Evolutionary conservation across 192 early-diverging fungal species (phyloP).

Genomic region (Linnemannia schmuckeri): DNA sequence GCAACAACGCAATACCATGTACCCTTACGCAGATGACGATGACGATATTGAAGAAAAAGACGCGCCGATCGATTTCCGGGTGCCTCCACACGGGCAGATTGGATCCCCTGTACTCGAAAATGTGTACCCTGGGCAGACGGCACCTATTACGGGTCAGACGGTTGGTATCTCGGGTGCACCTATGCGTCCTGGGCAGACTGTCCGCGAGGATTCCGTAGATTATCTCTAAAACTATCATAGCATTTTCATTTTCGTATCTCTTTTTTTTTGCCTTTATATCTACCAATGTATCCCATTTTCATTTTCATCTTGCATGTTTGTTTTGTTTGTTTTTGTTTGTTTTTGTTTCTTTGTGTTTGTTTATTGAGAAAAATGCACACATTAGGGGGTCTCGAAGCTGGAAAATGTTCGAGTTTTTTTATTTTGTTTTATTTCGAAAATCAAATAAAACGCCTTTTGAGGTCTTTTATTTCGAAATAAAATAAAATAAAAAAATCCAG

Average conservation of each 20-base stretch:
- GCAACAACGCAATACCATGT: conserved; percentile 12
- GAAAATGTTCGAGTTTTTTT: too few relatives aligned
- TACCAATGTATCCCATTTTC: not conserved
- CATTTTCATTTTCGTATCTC: not conserved
- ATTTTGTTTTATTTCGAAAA: too few relatives aligned
- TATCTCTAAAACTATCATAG: not conserved
- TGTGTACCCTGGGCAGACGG: not conserved
- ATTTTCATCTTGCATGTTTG: not conserved
- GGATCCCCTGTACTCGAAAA: not conserved
- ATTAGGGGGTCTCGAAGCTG: too few relatives aligned
- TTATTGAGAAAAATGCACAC: not conserved
- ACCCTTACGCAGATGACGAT: conserved; percentile 26
- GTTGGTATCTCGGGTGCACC: not conserved
- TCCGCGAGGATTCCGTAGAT: not conserved
- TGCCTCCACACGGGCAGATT: not conserved
- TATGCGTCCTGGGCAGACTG: not conserved
- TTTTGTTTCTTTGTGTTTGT: not conserved
- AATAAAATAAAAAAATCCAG: too few relatives aligned
- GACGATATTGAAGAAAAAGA: conserved; percentile 6
- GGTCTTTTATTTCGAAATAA: too few relatives aligned
- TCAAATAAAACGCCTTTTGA: too few relatives aligned
- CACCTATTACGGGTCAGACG: not conserved
- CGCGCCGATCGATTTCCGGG: not conserved
- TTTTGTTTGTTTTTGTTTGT: not conserved
- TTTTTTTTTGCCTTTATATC: not conserved